These are phyloP conservation scores for Collybia nuda DNA, from an alignment of 768 basidiomycete species.

Conservation along the genomic window DNA sequence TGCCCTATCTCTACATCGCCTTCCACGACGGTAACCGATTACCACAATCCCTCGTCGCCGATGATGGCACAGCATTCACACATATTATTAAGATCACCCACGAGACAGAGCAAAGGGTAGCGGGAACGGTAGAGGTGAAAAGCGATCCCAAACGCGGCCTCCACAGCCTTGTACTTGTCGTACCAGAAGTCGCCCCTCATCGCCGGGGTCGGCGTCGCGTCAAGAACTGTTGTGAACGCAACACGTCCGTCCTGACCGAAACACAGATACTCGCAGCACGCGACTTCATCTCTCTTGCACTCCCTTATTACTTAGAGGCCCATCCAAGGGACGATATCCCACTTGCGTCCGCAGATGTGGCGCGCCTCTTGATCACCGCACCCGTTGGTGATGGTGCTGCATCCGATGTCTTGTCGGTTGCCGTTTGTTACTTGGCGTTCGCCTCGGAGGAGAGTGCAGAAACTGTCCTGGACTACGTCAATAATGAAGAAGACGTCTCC, in stretches of 20 bases:
- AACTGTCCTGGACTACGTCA: conserved; percentile 18
- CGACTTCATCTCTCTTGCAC: conserved; percentile 40
- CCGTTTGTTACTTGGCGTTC: conserved; percentile 22
- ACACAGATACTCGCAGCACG: conserved; percentile 37
- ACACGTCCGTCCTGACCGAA: conserved; percentile 21
- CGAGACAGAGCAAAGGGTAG: not conserved
- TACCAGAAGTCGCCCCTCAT: conserved; percentile 5
- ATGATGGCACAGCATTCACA: conserved; percentile 18
- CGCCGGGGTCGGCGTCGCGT: conserved; percentile 1
- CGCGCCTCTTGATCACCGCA: conserved; percentile 19
- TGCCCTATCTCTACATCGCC: conserved; percentile 20
- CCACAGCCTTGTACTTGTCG: conserved; percentile 12
- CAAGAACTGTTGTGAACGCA: conserved; percentile 2
- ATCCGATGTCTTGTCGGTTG: conserved; percentile 23
- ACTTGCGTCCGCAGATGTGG: conserved; percentile 9
- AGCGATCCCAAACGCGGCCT: conserved; percentile 13
- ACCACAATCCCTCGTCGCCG: conserved; percentile 11
- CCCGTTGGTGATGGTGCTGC: conserved; percentile 14
- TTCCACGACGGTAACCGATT: conserved; percentile 13
- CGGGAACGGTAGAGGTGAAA: conserved; percentile 8
- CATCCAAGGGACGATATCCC: conserved; percentile 9
- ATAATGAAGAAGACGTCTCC: conserved; percentile 17
- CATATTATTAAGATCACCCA: conserved; percentile 23
- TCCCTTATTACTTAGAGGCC: conserved; percentile 30
- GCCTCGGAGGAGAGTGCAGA: conserved; percentile 17